Conservation (phyloP, 345 rosid genomes). For the Lumnitzera littorea region DNA sequence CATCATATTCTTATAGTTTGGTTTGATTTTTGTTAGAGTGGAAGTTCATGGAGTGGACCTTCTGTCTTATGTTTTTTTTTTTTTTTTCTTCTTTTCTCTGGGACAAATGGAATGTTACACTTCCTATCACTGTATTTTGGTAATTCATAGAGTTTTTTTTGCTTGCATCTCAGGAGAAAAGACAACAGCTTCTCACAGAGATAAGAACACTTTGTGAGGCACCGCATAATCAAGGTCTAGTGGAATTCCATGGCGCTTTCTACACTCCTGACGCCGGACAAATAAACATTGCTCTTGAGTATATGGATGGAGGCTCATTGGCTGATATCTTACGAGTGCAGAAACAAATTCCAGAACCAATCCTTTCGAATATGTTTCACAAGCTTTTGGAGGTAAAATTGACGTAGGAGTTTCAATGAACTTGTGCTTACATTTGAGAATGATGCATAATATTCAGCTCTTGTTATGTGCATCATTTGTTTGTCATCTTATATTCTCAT, state of each 20-base stretch:
- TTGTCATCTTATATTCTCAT: neutral
- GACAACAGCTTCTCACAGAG: slow-evolving; percentile 89
- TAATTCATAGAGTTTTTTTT: neutral
- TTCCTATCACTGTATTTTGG: neutral
- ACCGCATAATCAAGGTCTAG: slow-evolving; percentile 85
- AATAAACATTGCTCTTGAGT: slow-evolving; percentile 95
- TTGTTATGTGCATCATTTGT: slow-evolving; percentile 7
- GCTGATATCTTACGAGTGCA: slow-evolving; percentile 63
- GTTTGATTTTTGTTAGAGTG: no score
- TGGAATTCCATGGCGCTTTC: slow-evolving; percentile 94
- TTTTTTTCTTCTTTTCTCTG: neutral
- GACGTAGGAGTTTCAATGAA: slow-evolving; percentile 5
- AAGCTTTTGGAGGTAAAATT: slow-evolving; percentile 67
- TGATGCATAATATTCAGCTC: slow-evolving; percentile 10
- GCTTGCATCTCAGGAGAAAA: slow-evolving; percentile 59
- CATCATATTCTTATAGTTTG: no score
- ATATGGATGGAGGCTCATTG: slow-evolving; percentile 95
- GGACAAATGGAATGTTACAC: neutral
- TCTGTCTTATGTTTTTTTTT: neutral
- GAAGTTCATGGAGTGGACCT: no score
- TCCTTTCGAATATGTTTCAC: slow-evolving; percentile 82
- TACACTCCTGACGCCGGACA: slow-evolving; percentile 90
- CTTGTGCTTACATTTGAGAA: neutral
- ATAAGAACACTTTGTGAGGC: slow-evolving; percentile 92
- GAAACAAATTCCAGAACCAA: slow-evolving; percentile 72